These are phyloP conservation scores for Chrysosporium queenslandicum DNA, from an alignment of 2,329 filamentous ascomycete genomes.

Conservation along the genomic window DNA sequence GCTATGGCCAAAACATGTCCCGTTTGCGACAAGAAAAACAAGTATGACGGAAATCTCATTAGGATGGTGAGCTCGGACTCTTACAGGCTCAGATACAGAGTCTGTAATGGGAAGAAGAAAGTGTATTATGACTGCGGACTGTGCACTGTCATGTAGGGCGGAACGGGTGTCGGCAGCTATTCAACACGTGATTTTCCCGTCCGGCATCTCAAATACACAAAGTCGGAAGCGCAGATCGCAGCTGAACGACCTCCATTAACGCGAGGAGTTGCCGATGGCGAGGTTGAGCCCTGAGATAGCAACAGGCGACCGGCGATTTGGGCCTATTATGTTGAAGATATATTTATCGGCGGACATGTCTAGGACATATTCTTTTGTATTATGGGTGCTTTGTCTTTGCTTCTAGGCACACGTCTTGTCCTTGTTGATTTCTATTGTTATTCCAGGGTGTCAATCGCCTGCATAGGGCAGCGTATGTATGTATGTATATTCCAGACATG, in stretches of 20 bases:
- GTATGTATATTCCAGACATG: neutral
- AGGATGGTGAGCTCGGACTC: slow-evolving; percentile 20
- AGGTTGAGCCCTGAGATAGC: neutral
- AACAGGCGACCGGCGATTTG: neutral
- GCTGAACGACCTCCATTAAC: neutral
- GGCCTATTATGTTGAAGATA: neutral
- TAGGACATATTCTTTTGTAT: neutral
- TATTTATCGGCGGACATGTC: neutral
- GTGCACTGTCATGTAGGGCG: slow-evolving; percentile 15
- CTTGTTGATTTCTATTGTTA: neutral
- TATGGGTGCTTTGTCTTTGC: neutral
- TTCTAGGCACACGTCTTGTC: neutral
- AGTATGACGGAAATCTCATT: slow-evolving; percentile 26
- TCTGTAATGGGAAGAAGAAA: slow-evolving; percentile 1
- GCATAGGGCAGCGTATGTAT: neutral
- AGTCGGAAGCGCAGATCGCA: neutral
- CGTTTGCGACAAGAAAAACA: slow-evolving; percentile 24
- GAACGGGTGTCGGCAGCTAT: neutral
- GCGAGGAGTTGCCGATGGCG: neutral
- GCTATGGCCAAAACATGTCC: slow-evolving; percentile 25
- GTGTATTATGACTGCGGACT: slow-evolving; percentile 5
- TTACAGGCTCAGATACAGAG: slow-evolving; percentile 5
- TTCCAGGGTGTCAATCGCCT: neutral
- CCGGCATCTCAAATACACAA: neutral
- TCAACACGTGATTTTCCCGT: neutral